A percentile compares a stretch with the other conserved stretches of the same genome.
These are phyloP conservation scores for Mycena capillaripes DNA, from an alignment of 768 basidiomycete species.

Conservation along the genomic window DNA sequence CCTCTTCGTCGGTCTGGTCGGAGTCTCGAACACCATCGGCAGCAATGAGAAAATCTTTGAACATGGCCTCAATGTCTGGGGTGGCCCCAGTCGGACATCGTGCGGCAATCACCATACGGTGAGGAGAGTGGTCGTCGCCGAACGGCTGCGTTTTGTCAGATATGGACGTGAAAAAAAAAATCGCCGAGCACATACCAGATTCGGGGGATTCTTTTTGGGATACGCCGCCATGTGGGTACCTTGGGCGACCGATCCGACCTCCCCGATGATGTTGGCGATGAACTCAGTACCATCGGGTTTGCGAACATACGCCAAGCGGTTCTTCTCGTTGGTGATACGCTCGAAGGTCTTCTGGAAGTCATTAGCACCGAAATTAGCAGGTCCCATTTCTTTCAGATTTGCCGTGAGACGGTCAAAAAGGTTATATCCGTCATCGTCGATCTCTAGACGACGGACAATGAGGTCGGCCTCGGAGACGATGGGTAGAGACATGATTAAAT, in stretches of 20 bases:
- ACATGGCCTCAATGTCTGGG: neutral
- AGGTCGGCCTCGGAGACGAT: neutral
- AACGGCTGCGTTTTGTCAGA: neutral
- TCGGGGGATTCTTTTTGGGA: neutral
- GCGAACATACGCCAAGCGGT: neutral
- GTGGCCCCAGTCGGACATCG: neutral
- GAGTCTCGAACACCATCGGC: neutral
- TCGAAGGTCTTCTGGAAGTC: neutral
- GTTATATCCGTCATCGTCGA: neutral
- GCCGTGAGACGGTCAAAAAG: neutral
- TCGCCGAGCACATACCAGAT: neutral
- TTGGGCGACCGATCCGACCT: neutral
- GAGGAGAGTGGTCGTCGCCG: neutral
- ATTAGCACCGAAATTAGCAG: neutral
- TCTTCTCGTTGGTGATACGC: neutral
- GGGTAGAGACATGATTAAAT: neutral
- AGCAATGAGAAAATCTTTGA: neutral
- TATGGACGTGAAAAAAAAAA: neutral
- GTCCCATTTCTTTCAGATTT: neutral
- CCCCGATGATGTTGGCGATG: constrained; percentile 4
- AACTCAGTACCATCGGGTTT: neutral
- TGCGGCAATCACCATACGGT: constrained; percentile 2
- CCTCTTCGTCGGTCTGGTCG: neutral
- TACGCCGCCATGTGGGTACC: constrained; percentile 13
- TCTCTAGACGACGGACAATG: neutral